Base-by-base conservation (phyloP, 1,284 basidiomycete species). In the Ceratobasidium sp. region DNA sequence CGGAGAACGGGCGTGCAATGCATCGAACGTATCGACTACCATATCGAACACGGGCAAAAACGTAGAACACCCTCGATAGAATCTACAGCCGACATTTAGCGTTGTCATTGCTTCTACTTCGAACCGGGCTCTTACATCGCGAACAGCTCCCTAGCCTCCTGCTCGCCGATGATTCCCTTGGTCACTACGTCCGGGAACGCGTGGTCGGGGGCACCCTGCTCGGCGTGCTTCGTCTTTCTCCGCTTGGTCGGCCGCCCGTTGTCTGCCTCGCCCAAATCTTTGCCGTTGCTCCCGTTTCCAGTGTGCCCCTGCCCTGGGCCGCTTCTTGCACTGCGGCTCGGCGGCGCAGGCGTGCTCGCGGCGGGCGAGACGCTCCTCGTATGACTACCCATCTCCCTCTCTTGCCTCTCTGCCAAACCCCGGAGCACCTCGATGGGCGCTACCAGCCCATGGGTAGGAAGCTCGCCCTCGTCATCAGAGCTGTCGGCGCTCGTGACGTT, bases 11-110 rank as follows among this genome's bases (percentile, higher is more conserved):
- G 90, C 88, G 79, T 91, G 92, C 69, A 94, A 83, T 19, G 87
- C 86, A 64, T 95, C 92, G 82, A 88, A 96, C 0, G 93, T 94
- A 80, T 96, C 94, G 24, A 87, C 84, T 49, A 83, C 85, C 3
- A 85, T 87, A 81, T 96, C 93, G 79, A 95, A 95, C 27, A 95
- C 89, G 43, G 94, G 92, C 80, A 96, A 83, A 81, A 96, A 96
- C 41, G 94, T 95, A 29, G 92, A 94, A 79, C 94, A 96, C 31
- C 94, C 92, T 56, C 89, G 86, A 81, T 92, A 96, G 81, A 92
- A 96, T 80, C 92, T 94, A 72, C 43, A 46, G n/a, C n/a, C 14
- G 9, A 24, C 37, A 51, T n/a, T 14, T 54, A 16, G 31, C 31
- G 27, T 29, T 16, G 14, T 59, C 19, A 29, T 16, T 29, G 22